phyloP scores from a whole-genome alignment of 2,329 filamentous ascomycete genomes.

The Cladosporium oxysporum region DNA sequence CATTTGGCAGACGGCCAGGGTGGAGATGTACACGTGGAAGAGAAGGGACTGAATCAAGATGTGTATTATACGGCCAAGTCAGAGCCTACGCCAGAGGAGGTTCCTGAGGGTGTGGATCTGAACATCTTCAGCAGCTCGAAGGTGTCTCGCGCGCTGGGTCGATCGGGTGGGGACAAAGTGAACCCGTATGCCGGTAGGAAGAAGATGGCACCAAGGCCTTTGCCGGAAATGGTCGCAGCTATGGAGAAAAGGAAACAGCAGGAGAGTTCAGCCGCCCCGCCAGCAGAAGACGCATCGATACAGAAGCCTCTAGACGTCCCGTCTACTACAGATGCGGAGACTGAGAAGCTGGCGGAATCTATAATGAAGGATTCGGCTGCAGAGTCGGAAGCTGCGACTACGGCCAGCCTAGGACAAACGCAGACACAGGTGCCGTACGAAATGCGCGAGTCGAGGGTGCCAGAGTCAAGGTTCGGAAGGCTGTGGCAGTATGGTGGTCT shows the following conservation, averaged over 20 bases:
- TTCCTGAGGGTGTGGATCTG: constrained; percentile 60
- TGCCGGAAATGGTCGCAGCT: constrained; percentile 39
- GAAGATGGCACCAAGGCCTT: constrained; percentile 34
- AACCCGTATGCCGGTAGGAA: constrained; percentile 35
- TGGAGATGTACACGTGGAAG: constrained; percentile 43
- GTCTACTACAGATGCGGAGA: constrained; percentile 36
- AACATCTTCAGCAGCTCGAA: constrained; percentile 63
- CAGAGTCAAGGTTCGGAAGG: constrained; percentile 80
- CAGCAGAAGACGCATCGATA: neutral
- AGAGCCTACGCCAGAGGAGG: constrained; percentile 39
- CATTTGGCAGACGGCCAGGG: constrained; percentile 50
- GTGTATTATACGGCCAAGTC: constrained; percentile 48
- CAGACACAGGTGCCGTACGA: constrained; percentile 53
- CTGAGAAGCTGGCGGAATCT: constrained; percentile 39
- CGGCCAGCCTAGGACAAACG: neutral
- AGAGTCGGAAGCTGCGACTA: neutral
- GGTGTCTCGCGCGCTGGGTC: constrained; percentile 57
- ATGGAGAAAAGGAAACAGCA: constrained; percentile 29
- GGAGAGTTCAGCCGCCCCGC: neutral
- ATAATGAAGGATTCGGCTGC: constrained; percentile 40
- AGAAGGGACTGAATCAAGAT: constrained; percentile 55
- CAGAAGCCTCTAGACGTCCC: neutral
- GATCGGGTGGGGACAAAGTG: constrained; percentile 37
- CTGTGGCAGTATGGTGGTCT: constrained; percentile 95
- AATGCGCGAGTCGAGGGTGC: constrained; percentile 86